These are phyloP conservation scores for Blastocystis sp. DNA, from an alignment of 352 stramenopile species.

Conservation along the genomic window DNA sequence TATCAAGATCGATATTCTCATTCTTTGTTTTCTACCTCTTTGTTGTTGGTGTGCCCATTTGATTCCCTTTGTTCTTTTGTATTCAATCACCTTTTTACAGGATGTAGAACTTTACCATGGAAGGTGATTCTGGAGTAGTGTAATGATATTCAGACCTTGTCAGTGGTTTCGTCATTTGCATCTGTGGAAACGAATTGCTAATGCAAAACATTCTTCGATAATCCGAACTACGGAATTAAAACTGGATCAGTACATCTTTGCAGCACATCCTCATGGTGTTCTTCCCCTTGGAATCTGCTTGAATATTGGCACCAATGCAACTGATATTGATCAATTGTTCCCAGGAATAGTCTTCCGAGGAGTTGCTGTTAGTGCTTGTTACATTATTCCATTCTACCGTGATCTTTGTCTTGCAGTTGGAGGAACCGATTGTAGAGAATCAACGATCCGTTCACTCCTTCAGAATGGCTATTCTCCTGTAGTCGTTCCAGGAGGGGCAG, in stretches of 20 bases:
- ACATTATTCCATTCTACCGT: conserved; percentile 50
- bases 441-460: conserved; percentile 24
- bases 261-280: conserved; percentile 52
- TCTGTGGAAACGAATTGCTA: conserved; percentile 21
- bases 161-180: conserved; percentile 2
- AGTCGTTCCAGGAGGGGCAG: conserved; percentile 39
- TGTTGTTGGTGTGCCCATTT: neutral
- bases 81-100: conserved; percentile 27
- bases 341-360: conserved; percentile 37
- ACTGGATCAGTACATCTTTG: conserved; percentile 20
- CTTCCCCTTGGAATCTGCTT: conserved; percentile 47
- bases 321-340: conserved; percentile 12
- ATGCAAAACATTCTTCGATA: conserved; percentile 11
- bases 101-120: conserved; percentile 37
- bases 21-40: conserved; percentile 23
- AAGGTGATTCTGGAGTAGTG: neutral
- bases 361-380: conserved; percentile 47
- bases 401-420: conserved; percentile 44
- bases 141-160: neutral
- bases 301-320: conserved; percentile 50
- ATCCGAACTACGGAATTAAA: conserved; percentile 14
- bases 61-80: conserved; percentile 3
- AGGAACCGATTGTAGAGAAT: conserved; percentile 40
- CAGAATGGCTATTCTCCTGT: conserved; percentile 5
- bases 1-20: conserved; percentile 21